These are phyloP conservation scores for Phallus indusiatus DNA, from an alignment of 768 basidiomycete species.

Conservation along the genomic window DNA sequence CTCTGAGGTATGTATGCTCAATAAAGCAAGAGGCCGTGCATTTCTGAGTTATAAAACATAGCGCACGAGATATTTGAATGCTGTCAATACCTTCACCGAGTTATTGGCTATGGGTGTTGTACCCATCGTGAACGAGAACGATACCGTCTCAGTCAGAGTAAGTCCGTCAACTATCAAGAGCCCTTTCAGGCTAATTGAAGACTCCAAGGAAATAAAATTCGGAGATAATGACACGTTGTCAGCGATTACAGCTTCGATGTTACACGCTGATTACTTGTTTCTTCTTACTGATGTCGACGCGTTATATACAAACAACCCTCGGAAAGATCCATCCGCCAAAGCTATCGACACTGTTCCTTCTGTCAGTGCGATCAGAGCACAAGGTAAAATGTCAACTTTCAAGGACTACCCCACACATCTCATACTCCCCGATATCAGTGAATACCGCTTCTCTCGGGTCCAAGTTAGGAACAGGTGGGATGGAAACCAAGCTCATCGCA, in stretches of 20 bases:
- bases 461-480: conserved; percentile 91
- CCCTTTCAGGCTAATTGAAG: too few relatives aligned
- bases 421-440: conserved; percentile 37
- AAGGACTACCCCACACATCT: conserved; percentile 6
- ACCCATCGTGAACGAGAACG: conserved; percentile 98
- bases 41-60: conserved; percentile 23
- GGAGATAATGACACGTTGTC: conserved; percentile 98
- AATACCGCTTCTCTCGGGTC: conserved; percentile 90
- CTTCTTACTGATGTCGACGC: conserved; percentile 95
- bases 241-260: conserved; percentile 95
- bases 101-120: conserved; percentile 89
- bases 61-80: conserved; percentile 94
- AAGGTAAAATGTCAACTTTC: conserved; percentile 43
- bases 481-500: conserved; percentile 98
- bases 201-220: conserved; percentile 93
- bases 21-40: neutral
- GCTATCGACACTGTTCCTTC: conserved; percentile 79
- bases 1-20: conserved; percentile 62
- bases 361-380: conserved; percentile 64
- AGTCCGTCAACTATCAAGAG: conserved; percentile 22
- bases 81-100: conserved; percentile 90
- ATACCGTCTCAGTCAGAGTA: conserved; percentile 95
- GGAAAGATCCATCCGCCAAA: conserved; percentile 76
- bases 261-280: conserved; percentile 96
- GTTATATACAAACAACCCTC: conserved; percentile 89